These are phyloP conservation scores for Aeminium ludgeri DNA, from an alignment of 495 filamentous ascomycete species.

Conservation along the genomic window DNA sequence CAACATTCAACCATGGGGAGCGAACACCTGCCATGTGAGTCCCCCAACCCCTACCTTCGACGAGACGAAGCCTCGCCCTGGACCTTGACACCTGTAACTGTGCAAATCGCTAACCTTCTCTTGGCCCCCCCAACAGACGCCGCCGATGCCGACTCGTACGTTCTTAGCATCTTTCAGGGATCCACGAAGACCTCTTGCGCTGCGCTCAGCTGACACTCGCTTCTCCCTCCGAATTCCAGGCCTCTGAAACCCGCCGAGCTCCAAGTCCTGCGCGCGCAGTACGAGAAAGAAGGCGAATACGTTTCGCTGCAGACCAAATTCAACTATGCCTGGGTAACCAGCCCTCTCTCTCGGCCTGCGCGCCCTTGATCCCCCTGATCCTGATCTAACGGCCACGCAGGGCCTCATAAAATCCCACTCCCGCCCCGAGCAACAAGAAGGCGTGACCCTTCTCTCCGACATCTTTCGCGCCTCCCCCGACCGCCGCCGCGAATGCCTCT, in stretches of 20 bases:
- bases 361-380: background rate
- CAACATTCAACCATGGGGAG: background rate
- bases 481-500: slow-evolving; percentile 88
- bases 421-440: slow-evolving; percentile 80
- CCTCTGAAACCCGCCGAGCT: slow-evolving; percentile 80
- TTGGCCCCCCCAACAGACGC: slow-evolving; percentile 60
- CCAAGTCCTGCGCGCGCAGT: slow-evolving; percentile 78
- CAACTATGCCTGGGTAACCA: slow-evolving; percentile 87
- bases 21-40: slow-evolving; percentile 5
- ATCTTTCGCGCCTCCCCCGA: slow-evolving; percentile 89
- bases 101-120: slow-evolving; percentile 4
- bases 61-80: no score
- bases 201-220: slow-evolving; percentile 7
- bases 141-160: slow-evolving; percentile 87
- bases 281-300: slow-evolving; percentile 90
- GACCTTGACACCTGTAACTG: no score
- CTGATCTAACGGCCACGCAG: slow-evolving; percentile 26
- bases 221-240: slow-evolving; percentile 26
- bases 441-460: slow-evolving; percentile 83
- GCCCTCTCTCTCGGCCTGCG: background rate
- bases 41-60: no score
- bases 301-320: slow-evolving; percentile 97
- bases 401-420: slow-evolving; percentile 82
- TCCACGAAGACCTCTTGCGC: background rate
- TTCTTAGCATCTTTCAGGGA: background rate